phyloP scores from a whole-genome alignment of 305 asterid genomes.

The Solanum aculeatissimum region DNA sequence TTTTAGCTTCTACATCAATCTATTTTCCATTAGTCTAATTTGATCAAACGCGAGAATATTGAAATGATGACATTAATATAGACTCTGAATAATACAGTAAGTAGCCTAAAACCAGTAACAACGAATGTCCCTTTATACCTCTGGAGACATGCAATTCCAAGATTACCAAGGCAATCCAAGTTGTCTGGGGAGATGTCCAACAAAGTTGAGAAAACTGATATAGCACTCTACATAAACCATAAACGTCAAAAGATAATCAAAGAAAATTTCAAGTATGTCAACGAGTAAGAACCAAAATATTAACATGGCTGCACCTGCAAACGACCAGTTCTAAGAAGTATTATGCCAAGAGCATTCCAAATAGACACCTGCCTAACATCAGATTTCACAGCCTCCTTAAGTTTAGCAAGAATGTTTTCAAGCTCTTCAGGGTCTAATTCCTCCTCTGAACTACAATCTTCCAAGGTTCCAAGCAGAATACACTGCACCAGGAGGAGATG shows the following conservation, averaged over 20 bases:
- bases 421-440: slow-evolving; percentile 80
- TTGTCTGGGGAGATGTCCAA: slow-evolving; percentile 69
- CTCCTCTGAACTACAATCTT: slow-evolving; percentile 49
- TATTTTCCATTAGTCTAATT: neutral
- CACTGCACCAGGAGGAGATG: slow-evolving; percentile 40
- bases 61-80: neutral
- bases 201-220: slow-evolving; percentile 68
- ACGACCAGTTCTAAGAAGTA: slow-evolving; percentile 82
- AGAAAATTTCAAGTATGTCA: neutral
- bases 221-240: slow-evolving; percentile 61
- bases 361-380: slow-evolving; percentile 84
- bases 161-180: slow-evolving; percentile 92
- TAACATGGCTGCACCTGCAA: slow-evolving; percentile 47
- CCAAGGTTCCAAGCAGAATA: slow-evolving; percentile 70
- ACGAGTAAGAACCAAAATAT: neutral
- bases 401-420: slow-evolving; percentile 59
- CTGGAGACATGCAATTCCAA: slow-evolving; percentile 83
- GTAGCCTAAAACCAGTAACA: neutral
- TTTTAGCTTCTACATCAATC: neutral
- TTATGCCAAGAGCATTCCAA: slow-evolving; percentile 80
- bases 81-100: neutral
- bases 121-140: slow-evolving; percentile 31
- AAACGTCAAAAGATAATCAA: neutral
- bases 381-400: slow-evolving; percentile 59
- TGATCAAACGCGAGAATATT: neutral